These are phyloP conservation scores for Prunus salicina DNA, from an alignment of 306 rosid genomes.

Conservation along the genomic window DNA sequence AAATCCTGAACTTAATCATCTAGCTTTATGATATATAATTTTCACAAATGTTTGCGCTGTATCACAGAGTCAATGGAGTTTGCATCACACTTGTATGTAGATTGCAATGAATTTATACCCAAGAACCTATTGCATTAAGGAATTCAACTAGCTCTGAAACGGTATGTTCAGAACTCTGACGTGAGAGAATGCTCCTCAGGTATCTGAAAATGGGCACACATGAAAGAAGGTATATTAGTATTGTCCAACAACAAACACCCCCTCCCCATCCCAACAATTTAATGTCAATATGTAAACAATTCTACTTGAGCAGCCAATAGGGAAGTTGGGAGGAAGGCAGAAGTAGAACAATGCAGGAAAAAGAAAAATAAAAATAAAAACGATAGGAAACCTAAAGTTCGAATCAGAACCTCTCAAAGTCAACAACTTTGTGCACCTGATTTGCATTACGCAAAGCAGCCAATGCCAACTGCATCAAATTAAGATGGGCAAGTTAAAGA, in stretches of 20 bases:
- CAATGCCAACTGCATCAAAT: constrained; percentile 66
- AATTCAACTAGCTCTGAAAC: constrained; percentile 60
- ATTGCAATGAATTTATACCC: constrained; percentile 48
- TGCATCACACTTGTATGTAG: not conserved
- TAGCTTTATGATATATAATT: not conserved
- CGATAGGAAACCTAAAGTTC: constrained; percentile 6
- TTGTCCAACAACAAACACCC: not conserved
- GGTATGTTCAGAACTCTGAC: constrained; percentile 49
- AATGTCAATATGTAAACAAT: too few relatives aligned
- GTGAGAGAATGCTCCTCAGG: constrained; percentile 50
- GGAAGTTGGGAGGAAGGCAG: not conserved
- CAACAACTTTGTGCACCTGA: constrained; percentile 53
- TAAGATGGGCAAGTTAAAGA: constrained; percentile 12
- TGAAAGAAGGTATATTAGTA: constrained; percentile 22
- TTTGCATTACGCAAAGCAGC: constrained; percentile 74
- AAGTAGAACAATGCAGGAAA: not conserved
- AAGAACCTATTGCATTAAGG: constrained; percentile 57
- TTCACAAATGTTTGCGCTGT: not conserved
- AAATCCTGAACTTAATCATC: not conserved
- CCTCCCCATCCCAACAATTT: too few relatives aligned
- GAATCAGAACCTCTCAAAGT: constrained; percentile 59
- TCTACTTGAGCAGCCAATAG: too few relatives aligned
- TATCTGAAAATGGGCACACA: constrained; percentile 46
- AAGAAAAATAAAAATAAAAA: not conserved
- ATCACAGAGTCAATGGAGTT: not conserved